These are phyloP conservation scores for Ilyonectria mors-panacis DNA, from an alignment of 2,329 filamentous ascomycete species.

Conservation along the genomic window DNA sequence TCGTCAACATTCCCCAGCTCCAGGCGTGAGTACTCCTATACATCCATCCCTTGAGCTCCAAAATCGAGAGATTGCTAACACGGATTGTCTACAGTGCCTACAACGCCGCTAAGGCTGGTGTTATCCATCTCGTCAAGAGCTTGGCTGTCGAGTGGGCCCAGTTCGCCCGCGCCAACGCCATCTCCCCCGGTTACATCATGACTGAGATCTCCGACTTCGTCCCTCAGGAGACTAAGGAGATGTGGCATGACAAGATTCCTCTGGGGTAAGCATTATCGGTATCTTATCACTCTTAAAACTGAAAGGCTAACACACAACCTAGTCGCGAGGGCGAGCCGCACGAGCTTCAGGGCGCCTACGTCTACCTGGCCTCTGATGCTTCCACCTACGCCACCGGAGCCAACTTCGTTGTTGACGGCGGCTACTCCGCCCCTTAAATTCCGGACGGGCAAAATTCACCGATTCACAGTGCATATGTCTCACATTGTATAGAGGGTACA, in stretches of 20 bases:
- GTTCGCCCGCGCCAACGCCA: slow-evolving; percentile 70
- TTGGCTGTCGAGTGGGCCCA: slow-evolving; percentile 71
- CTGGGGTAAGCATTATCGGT: slow-evolving; percentile 35
- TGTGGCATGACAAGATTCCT: slow-evolving; percentile 48
- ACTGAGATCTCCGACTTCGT: slow-evolving; percentile 49
- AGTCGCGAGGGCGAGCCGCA: slow-evolving; percentile 48
- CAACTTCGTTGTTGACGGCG: slow-evolving; percentile 51
- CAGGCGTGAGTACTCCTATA: slow-evolving; percentile 55
- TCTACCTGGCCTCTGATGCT: slow-evolving; percentile 50
- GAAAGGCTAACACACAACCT: slow-evolving; percentile 23
- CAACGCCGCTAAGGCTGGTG: slow-evolving; percentile 69
- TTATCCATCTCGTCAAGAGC: slow-evolving; percentile 69
- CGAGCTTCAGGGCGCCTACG: slow-evolving; percentile 46
- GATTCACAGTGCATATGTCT: not conserved
- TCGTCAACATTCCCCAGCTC: slow-evolving; percentile 67
- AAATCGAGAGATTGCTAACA: not conserved
- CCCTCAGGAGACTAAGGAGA: slow-evolving; percentile 45
- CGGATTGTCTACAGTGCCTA: slow-evolving; percentile 56
- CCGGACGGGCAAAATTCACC: not conserved
- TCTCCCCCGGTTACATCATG: slow-evolving; percentile 57
- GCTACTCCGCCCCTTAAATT: slow-evolving; percentile 47
- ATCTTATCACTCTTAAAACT: not conserved
- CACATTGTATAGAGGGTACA: not conserved
- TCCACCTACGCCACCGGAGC: slow-evolving; percentile 52
- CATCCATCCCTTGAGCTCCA: not conserved